A percentile compares a stretch with the other conserved stretches of the same genome.
Evolutionary conservation across 345 rosid genomes (phyloP).

Genomic region (Eucalyptus erythrocorys): DNA sequence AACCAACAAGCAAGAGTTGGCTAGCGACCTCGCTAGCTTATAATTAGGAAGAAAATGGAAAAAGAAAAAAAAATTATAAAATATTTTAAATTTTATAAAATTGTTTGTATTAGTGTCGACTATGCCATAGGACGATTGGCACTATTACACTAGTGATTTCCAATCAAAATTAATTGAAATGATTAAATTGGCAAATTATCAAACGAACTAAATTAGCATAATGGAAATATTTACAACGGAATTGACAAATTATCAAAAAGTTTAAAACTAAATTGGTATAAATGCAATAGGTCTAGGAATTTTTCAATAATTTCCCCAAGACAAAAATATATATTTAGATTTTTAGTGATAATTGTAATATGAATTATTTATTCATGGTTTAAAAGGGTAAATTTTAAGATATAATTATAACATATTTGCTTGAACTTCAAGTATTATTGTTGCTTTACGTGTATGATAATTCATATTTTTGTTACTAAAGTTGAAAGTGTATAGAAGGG

Average conservation of each 20-base stretch:
- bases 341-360: background rate
- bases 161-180: background rate
- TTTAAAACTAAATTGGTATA: background rate
- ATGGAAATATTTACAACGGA: too few relatives aligned
- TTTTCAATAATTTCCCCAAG: background rate
- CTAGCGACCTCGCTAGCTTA: background rate
- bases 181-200: background rate
- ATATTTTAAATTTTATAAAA: background rate
- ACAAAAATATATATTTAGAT: background rate
- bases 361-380: background rate
- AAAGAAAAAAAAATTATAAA: too few relatives aligned
- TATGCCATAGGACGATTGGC: background rate
- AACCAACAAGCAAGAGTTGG: accelerated
- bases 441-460: background rate
- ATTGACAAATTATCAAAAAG: background rate
- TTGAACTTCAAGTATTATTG: background rate
- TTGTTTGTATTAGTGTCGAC: accelerated
- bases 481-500: background rate
- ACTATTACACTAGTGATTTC: too few relatives aligned
- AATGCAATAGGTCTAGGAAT: background rate
- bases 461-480: background rate
- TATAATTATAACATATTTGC: background rate
- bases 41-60: accelerated
- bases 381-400: background rate
- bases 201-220: background rate